Percentiles rank a stretch among this genome's conserved stretches.
phyloP scores from a whole-genome alignment of 2,329 filamentous ascomycete species.

The Fusarium avenaceum region DNA sequence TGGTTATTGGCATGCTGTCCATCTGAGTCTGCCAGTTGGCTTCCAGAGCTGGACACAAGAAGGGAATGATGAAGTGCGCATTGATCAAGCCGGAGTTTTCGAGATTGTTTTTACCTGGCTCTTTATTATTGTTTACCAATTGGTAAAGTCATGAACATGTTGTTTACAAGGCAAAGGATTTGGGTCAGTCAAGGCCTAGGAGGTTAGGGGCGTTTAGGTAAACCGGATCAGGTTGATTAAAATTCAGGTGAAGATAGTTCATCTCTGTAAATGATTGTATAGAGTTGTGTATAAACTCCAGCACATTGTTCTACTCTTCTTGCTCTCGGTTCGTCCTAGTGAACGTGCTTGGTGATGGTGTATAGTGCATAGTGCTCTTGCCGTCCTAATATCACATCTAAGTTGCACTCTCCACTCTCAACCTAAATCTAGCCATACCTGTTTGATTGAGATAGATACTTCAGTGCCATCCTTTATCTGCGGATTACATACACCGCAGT shows the following conservation, averaged over 20 bases:
- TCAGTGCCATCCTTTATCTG: not conserved
- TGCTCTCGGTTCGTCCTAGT: not conserved
- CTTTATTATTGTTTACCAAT: slow-evolving; percentile 22
- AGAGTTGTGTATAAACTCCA: slow-evolving; percentile 19
- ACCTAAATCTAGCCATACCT: no score
- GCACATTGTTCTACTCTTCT: slow-evolving; percentile 3
- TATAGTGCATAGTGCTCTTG: not conserved
- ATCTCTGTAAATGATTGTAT: slow-evolving; percentile 33
- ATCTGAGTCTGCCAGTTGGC: slow-evolving; percentile 2
- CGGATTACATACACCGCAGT: not conserved
- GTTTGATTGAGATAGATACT: not conserved
- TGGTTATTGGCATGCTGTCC: slow-evolving; percentile 11
- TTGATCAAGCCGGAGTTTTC: slow-evolving; percentile 49
- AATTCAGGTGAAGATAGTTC: slow-evolving; percentile 40
- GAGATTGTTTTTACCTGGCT: slow-evolving; percentile 48
- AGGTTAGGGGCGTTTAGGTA: slow-evolving; percentile 46
- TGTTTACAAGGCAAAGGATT: slow-evolving; percentile 38
- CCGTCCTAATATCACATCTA: not conserved
- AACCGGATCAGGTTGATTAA: slow-evolving; percentile 45
- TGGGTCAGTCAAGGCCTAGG: slow-evolving; percentile 27
- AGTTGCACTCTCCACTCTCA: slow-evolving; percentile 9
- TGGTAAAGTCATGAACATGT: slow-evolving; percentile 30
- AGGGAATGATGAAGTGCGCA: slow-evolving; percentile 40
- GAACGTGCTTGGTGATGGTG: not conserved
- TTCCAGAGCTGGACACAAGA: slow-evolving; percentile 17